These are phyloP conservation scores for Phascolomyces articulosus DNA, from an alignment of 371 early-diverging fungal genomes.

Conservation along the genomic window DNA sequence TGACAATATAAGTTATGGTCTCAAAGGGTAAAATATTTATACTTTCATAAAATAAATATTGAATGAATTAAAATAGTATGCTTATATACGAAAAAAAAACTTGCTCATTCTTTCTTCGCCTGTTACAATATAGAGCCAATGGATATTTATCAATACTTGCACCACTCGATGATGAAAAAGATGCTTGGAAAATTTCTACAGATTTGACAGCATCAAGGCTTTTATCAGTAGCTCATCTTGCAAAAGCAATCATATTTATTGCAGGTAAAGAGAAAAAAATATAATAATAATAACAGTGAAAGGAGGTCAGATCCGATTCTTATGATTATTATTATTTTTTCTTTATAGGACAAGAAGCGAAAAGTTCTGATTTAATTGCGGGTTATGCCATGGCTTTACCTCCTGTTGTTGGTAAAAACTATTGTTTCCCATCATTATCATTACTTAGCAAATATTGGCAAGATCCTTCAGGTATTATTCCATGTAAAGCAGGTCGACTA, in stretches of 20 bases:
- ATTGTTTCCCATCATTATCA: constrained; percentile 71
- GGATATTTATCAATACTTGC: constrained; percentile 66
- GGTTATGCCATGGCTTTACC: constrained; percentile 60
- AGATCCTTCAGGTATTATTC: constrained; percentile 53
- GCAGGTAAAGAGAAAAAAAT: constrained; percentile 32
- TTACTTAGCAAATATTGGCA: constrained; percentile 85
- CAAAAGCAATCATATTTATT: constrained; percentile 49
- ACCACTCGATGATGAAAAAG: constrained; percentile 34
- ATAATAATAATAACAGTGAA: neutral
- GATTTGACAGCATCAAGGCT: constrained; percentile 64
- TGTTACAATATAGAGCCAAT: constrained; percentile 40
- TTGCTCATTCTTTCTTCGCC: too few relatives aligned
- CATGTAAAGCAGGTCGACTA: too few relatives aligned
- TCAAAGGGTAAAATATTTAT: constrained; percentile 59
- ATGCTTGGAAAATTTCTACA: constrained; percentile 64
- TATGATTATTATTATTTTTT: neutral
- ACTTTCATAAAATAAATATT: neutral
- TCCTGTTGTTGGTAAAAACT: constrained; percentile 51
- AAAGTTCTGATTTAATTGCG: constrained; percentile 47
- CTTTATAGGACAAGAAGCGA: constrained; percentile 46
- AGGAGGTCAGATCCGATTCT: too few relatives aligned
- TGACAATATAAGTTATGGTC: constrained; percentile 51
- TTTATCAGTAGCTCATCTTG: constrained; percentile 60
- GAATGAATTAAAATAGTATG: neutral
- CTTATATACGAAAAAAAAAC: neutral